Base-by-base conservation (phyloP, 352 stramenopile species). In the Phytophthora constricta region DNA sequence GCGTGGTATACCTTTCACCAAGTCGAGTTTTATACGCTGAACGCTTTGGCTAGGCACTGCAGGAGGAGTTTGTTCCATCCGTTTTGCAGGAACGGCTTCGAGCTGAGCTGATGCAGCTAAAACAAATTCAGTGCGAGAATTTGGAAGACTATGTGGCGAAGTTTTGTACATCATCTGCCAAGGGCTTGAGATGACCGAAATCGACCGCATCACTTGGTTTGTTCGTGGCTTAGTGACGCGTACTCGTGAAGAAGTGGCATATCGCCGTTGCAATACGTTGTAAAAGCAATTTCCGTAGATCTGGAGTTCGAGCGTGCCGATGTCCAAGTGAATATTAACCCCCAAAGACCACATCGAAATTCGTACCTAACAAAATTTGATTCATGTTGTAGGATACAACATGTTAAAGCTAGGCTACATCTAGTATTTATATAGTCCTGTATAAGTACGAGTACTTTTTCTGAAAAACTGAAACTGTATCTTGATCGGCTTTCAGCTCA, bases 171-270 rank as follows among this genome's bases (percentile, higher is more conserved):
- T 66, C 11, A 59, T 66, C 37, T 60, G 27, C 34, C 58, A 66
- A 34, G 41, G 59, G 1, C 13, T n/a, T 9, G 41, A 60, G 2
- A 63, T 69, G 53, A 58, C 33, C 19, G 45, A 62, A 5, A 47
- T 69, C 19, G 52, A 59, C 10, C 53, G 59, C 9, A 68, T 62
- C 4, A 62, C 54, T 1, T 45, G 58, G 47, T 46, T 68, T 33
- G 46, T 41, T 22, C 39, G 52, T 11, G 37, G 27, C 3, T 25
- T 58, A 4, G 58, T 65, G 8, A 26, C 28, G 13, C 25, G 46
- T 11, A 62, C 52, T 19, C 20, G 46, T 3, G 61, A 62, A 54
- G 61, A 62, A 39, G 52, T 62, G 0, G 1, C 22, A 8, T 58
- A 68, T 22, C 61, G 43, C 14, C 51, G 61, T 5, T 62, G 45